Percentiles rank a stretch among this genome's conserved stretches.
Conservation (phyloP, 139 green algal genomes). For the Helicosporidium sp. region DNA sequence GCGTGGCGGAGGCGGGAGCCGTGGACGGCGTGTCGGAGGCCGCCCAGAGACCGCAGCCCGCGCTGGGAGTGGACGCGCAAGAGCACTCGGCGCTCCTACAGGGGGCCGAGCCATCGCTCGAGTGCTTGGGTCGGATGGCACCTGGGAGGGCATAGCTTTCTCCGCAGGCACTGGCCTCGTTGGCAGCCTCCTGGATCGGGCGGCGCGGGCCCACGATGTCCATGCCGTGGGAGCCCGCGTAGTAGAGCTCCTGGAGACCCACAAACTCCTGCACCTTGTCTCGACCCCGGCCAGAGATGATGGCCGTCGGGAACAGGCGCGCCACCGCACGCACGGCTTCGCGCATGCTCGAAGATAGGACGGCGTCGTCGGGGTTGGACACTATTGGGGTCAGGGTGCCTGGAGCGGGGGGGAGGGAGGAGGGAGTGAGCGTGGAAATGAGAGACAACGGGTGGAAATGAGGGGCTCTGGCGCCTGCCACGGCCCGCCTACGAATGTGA, state of each 20-base stretch:
- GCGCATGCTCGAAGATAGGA: constrained; percentile 63
- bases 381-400: constrained; percentile 95
- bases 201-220: constrained; percentile 73
- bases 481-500: no score
- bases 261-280: constrained; percentile 88
- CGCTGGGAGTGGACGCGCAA: no score
- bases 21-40: no score
- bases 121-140: not conserved
- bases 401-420: constrained; percentile 9
- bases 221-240: constrained; percentile 90
- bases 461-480: no score
- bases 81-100: no score
- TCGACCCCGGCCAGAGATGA: constrained; percentile 74
- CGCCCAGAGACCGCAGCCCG: no score
- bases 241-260: constrained; percentile 77
- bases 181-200: no score
- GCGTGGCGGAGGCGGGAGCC: no score
- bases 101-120: not conserved
- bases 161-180: not conserved
- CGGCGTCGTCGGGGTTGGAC: constrained; percentile 70
- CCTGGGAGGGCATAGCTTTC: not conserved
- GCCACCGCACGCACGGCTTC: constrained; percentile 50
- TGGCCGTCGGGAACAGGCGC: constrained; percentile 71
- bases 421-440: no score
- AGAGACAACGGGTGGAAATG: no score